Percentiles rank a stretch among this genome's conserved stretches.
Evolutionary conservation across 163 green algal genomes (phyloP).

Genomic region (Volvox carteri): DNA sequence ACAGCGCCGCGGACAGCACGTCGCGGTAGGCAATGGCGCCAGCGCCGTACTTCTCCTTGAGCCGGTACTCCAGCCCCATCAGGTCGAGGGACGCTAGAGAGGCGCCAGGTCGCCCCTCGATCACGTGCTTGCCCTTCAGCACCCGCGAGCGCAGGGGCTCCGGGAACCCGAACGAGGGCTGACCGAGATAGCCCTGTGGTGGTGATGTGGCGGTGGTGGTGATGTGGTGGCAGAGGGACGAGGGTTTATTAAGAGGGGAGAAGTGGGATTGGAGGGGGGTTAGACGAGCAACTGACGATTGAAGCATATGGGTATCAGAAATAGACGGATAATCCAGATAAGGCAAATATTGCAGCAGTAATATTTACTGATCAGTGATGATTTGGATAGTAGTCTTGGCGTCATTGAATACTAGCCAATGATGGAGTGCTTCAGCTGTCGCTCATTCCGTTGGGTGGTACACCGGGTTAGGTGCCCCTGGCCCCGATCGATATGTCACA

Average conservation of each 20-base stretch:
- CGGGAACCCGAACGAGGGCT: slow-evolving; percentile 90
- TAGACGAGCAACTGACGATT: no score
- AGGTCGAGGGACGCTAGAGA: slow-evolving; percentile 82
- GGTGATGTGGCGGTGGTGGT: slow-evolving; percentile 26
- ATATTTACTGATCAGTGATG: no score
- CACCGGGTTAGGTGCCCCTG: no score
- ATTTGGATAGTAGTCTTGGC: no score
- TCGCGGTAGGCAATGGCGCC: slow-evolving; percentile 79
- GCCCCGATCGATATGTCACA: no score
- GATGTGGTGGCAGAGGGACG: neutral
- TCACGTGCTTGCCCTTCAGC: slow-evolving; percentile 71
- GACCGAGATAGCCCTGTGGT: slow-evolving; percentile 93
- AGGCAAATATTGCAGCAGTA: no score
- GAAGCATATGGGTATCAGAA: no score
- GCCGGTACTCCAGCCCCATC: slow-evolving; percentile 73
- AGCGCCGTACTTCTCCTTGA: slow-evolving; percentile 81
- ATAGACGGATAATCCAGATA: no score
- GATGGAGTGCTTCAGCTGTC: no score
- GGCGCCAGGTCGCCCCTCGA: slow-evolving; percentile 76
- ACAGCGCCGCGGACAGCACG: slow-evolving; percentile 91
- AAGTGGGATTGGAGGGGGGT: neutral
- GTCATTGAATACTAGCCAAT: no score
- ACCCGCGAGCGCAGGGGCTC: slow-evolving; percentile 89
- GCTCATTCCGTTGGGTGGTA: no score
- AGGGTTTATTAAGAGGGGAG: neutral